These are phyloP conservation scores for Nitzschia putrida DNA, from an alignment of 108 stramenopile species.

Conservation along the genomic window DNA sequence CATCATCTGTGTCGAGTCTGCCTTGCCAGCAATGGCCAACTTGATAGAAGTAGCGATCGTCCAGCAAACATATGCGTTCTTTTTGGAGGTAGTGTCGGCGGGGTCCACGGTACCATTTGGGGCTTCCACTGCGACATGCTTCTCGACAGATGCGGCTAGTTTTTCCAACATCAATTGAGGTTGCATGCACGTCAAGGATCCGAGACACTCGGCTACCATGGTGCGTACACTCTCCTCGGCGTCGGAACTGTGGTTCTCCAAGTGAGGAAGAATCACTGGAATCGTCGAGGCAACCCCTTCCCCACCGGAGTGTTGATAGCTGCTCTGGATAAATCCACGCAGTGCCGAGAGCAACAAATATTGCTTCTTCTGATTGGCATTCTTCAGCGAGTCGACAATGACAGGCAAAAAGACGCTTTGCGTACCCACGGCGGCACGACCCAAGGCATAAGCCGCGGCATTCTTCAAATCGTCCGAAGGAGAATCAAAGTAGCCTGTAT, in stretches of 20 bases:
- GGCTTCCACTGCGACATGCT: constrained; percentile 40
- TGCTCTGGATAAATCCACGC: constrained; percentile 92
- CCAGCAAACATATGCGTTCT: constrained; percentile 70
- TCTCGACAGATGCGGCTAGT: constrained; percentile 47
- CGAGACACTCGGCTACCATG: constrained; percentile 97
- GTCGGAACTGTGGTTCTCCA: constrained; percentile 72
- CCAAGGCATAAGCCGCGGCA: constrained; percentile 93
- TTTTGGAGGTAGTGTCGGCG: constrained; percentile 50
- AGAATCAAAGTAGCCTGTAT: constrained; percentile 76
- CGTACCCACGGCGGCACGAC: constrained; percentile 86
- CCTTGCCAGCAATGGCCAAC: constrained; percentile 82
- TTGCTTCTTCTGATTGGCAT: constrained; percentile 79
- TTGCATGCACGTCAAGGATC: constrained; percentile 80
- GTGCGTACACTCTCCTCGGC: constrained; percentile 92
- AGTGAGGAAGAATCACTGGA: constrained; percentile 76
- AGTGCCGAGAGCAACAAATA: constrained; percentile 92
- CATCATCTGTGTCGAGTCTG: constrained; percentile 48
- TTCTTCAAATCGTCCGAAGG: constrained; percentile 89
- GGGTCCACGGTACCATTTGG: constrained; percentile 38
- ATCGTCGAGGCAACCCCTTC: constrained; percentile 56
- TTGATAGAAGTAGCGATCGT: constrained; percentile 88
- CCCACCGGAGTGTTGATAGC: constrained; percentile 50
- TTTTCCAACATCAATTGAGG: constrained; percentile 69
- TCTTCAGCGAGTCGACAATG: constrained; percentile 81
- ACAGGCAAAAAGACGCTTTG: constrained; percentile 77